Base-by-base conservation (phyloP, 176 grass and related monocot genomes). In the Raddia guianensis region DNA sequence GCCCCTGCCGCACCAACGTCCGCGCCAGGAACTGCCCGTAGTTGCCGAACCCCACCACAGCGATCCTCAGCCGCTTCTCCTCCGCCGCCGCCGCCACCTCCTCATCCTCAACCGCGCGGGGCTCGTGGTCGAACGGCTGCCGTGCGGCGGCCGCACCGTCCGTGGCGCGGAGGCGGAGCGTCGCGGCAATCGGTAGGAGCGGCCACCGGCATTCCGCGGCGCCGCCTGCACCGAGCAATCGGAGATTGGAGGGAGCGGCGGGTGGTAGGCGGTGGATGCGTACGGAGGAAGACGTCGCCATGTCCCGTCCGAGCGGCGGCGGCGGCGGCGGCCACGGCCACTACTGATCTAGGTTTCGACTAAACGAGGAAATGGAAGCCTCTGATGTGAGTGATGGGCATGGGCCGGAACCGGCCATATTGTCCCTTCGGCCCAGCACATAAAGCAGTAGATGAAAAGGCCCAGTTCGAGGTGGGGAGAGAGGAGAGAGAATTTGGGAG, bases 41-140 rank as follows among this genome's bases (percentile, higher is more conserved):
- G 43, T 94, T 97, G 19, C 94, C 91, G 72, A 91, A 97, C 45
- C 94, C 94, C 0, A 97, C 79, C 66, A 97, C 85, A 7, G 94
- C 91, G 86, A 94, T 97, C 77, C 91, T 94, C 44, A 97, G 91
- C 5, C 68, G 70, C 3, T 82, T 53, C 6, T 68, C 53, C 3
- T 54, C 35, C 12, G 27, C 27, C 27, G 27, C 35, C 12, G 27
- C 27, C 27, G 27, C 27, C 27, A 27, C 27, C 6, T 72, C 53
- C 3, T 54, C 35, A 9, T 77, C 80, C 12, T 70, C 66, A 21
- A 57, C 27, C 13, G 16, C 73, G 19, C 49, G 33, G 9, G 79
- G 70, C 66, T 81, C 59, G 34, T 15, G 14, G 72, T 86, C 84
- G 65, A 85, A 82, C 12, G 67, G 32, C 27, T 82, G 76, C 20